These are phyloP conservation scores for Populus deltoides DNA, from an alignment of 345 rosid genomes.

Conservation along the genomic window DNA sequence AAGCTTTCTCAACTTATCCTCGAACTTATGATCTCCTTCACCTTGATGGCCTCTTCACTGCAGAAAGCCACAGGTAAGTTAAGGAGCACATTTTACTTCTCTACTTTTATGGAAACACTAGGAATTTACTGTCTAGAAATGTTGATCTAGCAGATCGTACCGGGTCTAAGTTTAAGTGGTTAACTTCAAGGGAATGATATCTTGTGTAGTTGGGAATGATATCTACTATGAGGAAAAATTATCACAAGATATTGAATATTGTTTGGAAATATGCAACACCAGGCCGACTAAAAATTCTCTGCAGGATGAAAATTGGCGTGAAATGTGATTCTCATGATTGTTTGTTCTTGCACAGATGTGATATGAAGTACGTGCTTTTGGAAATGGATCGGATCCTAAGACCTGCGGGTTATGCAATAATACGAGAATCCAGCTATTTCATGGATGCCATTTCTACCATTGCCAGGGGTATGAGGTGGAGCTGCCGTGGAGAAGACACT, in stretches of 20 bases:
- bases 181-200: background rate
- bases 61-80: conserved; percentile 84
- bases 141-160: background rate
- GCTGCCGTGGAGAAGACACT: conserved; percentile 69
- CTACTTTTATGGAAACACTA: background rate
- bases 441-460: conserved; percentile 54
- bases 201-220: background rate
- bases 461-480: conserved; percentile 85
- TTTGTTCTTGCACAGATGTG: conserved; percentile 57
- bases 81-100: background rate
- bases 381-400: conserved; percentile 95
- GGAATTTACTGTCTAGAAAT: background rate
- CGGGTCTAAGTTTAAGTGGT: background rate
- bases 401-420: conserved; percentile 64
- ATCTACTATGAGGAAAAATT: background rate
- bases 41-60: conserved; percentile 79
- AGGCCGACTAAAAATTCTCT: background rate
- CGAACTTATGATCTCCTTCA: conserved; percentile 95
- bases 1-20: conserved; percentile 94
- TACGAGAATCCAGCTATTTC: conserved; percentile 79
- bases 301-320: background rate
- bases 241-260: background rate
- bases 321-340: conserved; percentile 13
- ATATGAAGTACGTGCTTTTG: conserved; percentile 73
- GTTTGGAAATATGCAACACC: background rate